phyloP scores from a whole-genome alignment of 352 stramenopile species.

The Discostella stelligera region DNA sequence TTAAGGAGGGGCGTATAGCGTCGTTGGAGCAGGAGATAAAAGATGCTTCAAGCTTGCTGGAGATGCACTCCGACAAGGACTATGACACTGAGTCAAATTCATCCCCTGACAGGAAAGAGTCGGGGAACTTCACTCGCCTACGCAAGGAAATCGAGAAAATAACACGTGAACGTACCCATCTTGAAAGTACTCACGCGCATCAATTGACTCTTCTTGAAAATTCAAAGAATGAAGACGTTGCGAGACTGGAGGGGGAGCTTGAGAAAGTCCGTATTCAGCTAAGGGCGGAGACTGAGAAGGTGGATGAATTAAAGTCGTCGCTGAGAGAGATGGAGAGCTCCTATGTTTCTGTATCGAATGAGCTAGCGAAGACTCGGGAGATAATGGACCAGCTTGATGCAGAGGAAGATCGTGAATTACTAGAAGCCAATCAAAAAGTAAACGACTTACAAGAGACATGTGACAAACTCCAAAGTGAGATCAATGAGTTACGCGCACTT shows the following conservation, averaged over 20 bases:
- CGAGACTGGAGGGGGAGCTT: slow-evolving; percentile 15
- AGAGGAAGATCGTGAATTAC: slow-evolving; percentile 24
- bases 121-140: slow-evolving; percentile 28
- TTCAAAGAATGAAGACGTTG: slow-evolving; percentile 14
- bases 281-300: background rate
- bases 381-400: slow-evolving; percentile 15
- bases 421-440: slow-evolving; percentile 29
- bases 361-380: slow-evolving; percentile 11
- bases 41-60: slow-evolving; percentile 25
- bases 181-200: slow-evolving; percentile 28
- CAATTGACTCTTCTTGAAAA: slow-evolving; percentile 11
- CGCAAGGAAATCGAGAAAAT: slow-evolving; percentile 44
- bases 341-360: background rate
- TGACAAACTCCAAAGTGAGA: slow-evolving; percentile 27
- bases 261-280: background rate
- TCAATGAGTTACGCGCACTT: slow-evolving; percentile 26
- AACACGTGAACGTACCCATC: slow-evolving; percentile 26
- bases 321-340: background rate
- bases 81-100: background rate
- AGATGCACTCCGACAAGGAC: background rate
- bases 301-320: background rate
- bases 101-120: background rate
- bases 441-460: slow-evolving; percentile 23
- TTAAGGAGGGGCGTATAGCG: slow-evolving; percentile 32
- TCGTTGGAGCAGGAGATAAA: slow-evolving; percentile 46